Evolutionary conservation across 371 early-diverging fungal genomes (phyloP).

Genomic region (Chytridium lagenaria): DNA sequence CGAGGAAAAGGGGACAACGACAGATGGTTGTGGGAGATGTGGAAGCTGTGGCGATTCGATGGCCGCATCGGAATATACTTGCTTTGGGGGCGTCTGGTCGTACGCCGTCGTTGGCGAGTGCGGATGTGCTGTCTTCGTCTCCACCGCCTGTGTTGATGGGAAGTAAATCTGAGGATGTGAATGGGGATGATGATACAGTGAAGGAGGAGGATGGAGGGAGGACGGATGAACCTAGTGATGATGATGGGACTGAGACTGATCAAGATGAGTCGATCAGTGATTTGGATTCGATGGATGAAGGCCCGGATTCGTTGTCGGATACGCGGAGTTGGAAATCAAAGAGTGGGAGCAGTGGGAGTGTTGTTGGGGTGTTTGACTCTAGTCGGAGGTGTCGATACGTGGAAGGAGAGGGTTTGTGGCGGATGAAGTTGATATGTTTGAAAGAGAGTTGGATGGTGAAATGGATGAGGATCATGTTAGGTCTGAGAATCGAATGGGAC

Average conservation of each 20-base stretch:
- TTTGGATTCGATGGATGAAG: no score
- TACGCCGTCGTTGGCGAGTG: not conserved
- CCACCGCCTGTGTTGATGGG: not conserved
- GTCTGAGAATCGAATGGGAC: not conserved
- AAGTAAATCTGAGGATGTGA: not conserved
- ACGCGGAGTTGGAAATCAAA: no score
- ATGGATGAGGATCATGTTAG: not conserved
- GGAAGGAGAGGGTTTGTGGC: no score
- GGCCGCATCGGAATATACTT: not conserved
- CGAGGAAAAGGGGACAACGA: no score
- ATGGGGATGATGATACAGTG: conserved; percentile 8
- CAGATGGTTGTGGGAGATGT: not conserved
- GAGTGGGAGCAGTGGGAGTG: no score
- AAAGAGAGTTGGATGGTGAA: conserved; percentile 5
- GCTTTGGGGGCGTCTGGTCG: not conserved
- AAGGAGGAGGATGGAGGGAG: not conserved
- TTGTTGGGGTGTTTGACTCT: no score
- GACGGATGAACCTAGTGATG: not conserved
- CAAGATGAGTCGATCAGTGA: no score
- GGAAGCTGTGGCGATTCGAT: not conserved
- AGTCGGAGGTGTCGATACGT: no score
- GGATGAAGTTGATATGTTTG: not conserved
- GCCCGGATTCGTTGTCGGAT: no score
- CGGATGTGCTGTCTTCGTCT: not conserved
- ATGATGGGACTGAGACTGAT: not conserved